Evolutionary conservation across 1,284 basidiomycete genomes (phyloP).

Genomic region (Naganishia liquefaciens): DNA sequence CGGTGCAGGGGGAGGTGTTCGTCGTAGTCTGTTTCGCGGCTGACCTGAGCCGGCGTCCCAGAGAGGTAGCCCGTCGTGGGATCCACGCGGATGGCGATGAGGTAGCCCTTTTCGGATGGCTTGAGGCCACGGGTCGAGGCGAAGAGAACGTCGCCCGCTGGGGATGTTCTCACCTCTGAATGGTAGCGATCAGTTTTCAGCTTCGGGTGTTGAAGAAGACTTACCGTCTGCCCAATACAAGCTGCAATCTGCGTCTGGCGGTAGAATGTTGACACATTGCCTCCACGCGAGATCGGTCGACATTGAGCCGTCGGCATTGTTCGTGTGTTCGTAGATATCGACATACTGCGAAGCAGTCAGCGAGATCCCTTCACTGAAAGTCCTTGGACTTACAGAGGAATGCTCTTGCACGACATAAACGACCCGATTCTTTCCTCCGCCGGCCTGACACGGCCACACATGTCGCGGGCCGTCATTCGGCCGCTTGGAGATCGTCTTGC

Average conservation of each 20-base stretch:
- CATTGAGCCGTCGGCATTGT: constrained; percentile 12
- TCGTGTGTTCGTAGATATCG: constrained; percentile 35
- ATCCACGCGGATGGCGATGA: constrained; percentile 47
- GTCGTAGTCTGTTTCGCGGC: not conserved
- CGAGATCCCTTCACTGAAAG: no score
- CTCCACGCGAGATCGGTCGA: constrained; percentile 32
- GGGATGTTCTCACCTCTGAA: constrained; percentile 50
- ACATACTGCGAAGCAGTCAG: constrained; percentile 28
- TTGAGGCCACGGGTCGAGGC: constrained; percentile 52
- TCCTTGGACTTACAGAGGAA: constrained; percentile 20
- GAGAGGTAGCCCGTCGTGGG: constrained; percentile 38
- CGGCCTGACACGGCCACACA: constrained; percentile 52
- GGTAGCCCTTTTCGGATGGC: constrained; percentile 46
- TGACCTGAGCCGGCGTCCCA: not conserved
- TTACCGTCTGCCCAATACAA: constrained; percentile 48
- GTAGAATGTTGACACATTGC: constrained; percentile 36
- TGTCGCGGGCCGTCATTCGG: constrained; percentile 53
- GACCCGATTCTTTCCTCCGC: constrained; percentile 37
- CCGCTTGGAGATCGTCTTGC: constrained; percentile 49
- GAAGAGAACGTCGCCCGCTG: constrained; percentile 43
- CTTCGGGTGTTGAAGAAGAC: not conserved
- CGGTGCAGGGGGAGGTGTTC: constrained; percentile 28
- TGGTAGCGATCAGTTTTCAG: not conserved
- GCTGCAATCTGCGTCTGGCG: constrained; percentile 22
- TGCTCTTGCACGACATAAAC: constrained; percentile 50